These are phyloP conservation scores for Xylariaceae sp. DNA, from an alignment of 2,329 filamentous ascomycete genomes.

Conservation along the genomic window DNA sequence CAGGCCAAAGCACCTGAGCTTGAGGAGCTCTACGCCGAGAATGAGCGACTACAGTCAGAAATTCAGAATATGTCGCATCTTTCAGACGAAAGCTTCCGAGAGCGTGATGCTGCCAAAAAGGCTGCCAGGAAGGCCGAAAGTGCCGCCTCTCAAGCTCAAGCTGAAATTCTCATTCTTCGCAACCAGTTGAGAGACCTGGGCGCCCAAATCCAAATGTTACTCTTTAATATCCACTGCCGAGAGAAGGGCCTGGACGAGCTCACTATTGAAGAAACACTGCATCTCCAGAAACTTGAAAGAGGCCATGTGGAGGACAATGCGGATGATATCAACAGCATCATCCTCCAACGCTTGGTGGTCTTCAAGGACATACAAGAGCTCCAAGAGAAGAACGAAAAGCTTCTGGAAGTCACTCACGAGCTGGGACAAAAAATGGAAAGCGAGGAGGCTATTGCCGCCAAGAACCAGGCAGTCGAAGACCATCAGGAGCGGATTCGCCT, in stretches of 20 bases:
- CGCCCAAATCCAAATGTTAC: constrained; percentile 81
- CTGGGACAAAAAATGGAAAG: constrained; percentile 87
- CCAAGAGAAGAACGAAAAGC: constrained; percentile 80
- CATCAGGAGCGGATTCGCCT: constrained; percentile 69
- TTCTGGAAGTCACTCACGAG: constrained; percentile 76
- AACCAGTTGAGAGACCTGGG: constrained; percentile 86
- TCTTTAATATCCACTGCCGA: constrained; percentile 78
- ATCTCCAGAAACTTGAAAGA: constrained; percentile 71
- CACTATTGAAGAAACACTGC: constrained; percentile 63
- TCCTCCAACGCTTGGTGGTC: constrained; percentile 81
- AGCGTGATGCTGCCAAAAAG: constrained; percentile 73
- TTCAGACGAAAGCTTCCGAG: constrained; percentile 73
- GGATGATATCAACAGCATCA: constrained; percentile 78
- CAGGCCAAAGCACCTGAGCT: constrained; percentile 85
- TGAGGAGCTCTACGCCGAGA: constrained; percentile 76
- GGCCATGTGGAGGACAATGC: constrained; percentile 70
- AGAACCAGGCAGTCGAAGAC: constrained; percentile 57
- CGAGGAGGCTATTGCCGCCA: constrained; percentile 69
- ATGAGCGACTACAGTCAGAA: constrained; percentile 72
- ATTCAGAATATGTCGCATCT: constrained; percentile 80
- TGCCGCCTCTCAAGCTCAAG: constrained; percentile 57
- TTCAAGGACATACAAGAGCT: constrained; percentile 83
- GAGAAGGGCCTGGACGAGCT: constrained; percentile 73
- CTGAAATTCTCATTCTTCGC: constrained; percentile 72
- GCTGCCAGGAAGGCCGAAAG: constrained; percentile 72